These are phyloP conservation scores for Stevia rebaudiana DNA, from an alignment of 140 eudicot genomes.

Conservation along the genomic window DNA sequence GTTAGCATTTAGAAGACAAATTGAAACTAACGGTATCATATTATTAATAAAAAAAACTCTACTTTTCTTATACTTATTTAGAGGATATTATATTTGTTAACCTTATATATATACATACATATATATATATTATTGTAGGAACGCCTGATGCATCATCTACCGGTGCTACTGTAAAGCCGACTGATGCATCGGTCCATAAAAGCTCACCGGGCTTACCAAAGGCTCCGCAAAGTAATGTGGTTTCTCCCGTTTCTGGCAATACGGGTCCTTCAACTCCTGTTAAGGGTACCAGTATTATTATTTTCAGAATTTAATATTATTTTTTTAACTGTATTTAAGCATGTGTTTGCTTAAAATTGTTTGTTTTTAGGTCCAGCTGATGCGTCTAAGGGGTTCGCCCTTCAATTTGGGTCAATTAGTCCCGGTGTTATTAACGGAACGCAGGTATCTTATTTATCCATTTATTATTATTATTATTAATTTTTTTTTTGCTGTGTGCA, in stretches of 20 bases:
- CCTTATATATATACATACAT: background rate
- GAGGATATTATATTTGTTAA: background rate
- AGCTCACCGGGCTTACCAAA: constrained; percentile 52
- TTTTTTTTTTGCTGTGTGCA: constrained; percentile 5
- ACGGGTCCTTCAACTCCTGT: constrained; percentile 54
- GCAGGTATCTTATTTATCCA: too few species aligned
- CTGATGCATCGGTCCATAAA: constrained; percentile 43
- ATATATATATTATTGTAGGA: constrained; percentile 28
- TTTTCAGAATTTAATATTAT: background rate
- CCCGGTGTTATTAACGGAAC: constrained; percentile 67
- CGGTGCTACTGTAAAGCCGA: constrained; percentile 37
- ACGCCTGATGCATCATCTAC: constrained; percentile 39
- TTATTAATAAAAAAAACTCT: too few species aligned
- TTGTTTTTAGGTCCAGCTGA: constrained; percentile 47
- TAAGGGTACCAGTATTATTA: constrained; percentile 42
- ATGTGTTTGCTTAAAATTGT: background rate
- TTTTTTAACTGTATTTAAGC: background rate
- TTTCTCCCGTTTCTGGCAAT: constrained; percentile 19
- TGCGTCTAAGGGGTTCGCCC: constrained; percentile 50
- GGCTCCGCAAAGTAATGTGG: constrained; percentile 47
- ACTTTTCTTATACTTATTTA: too few species aligned
- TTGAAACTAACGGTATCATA: background rate
- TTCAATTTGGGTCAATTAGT: constrained; percentile 91
- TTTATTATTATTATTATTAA: too few species aligned
- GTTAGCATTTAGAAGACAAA: background rate